Evolutionary conservation across 805 yeast species (phyloP).

Genomic region (Sugiyamaella chiloensis): DNA sequence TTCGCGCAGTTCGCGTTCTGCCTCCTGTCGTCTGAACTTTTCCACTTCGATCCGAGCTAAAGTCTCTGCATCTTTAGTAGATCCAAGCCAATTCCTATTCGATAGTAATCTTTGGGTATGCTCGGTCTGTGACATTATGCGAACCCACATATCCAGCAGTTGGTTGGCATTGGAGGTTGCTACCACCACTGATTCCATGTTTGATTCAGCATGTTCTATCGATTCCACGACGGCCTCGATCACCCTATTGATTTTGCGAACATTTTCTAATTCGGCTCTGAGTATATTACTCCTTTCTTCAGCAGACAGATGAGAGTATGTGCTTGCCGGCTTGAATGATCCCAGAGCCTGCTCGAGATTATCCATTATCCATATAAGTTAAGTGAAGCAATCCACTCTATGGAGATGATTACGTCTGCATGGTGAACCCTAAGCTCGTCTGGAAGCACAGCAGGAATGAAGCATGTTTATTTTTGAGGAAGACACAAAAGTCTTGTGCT

Average conservation of each 20-base stretch:
- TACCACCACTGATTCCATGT: slow-evolving; percentile 19
- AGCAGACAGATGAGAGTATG: not conserved
- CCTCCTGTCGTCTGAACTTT: slow-evolving; percentile 17
- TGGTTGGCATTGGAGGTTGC: slow-evolving; percentile 29
- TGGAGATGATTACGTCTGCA: too few species aligned
- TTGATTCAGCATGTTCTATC: slow-evolving; percentile 15
- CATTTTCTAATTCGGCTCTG: slow-evolving; percentile 22
- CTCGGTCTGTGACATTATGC: slow-evolving; percentile 32
- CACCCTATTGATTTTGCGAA: slow-evolving; percentile 20
- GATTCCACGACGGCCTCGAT: slow-evolving; percentile 21
- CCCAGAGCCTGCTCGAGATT: slow-evolving; percentile 4
- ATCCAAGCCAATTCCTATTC: slow-evolving; percentile 31
- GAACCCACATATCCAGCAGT: slow-evolving; percentile 31
- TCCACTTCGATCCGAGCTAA: slow-evolving; percentile 22
- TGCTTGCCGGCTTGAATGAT: slow-evolving; percentile 1
- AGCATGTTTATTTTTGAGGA: too few species aligned
- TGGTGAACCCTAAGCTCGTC: too few species aligned
- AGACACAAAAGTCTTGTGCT: too few species aligned
- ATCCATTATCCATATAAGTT: not conserved
- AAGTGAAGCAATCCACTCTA: too few species aligned
- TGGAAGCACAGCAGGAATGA: too few species aligned
- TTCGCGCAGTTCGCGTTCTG: slow-evolving; percentile 17
- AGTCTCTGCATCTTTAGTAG: slow-evolving; percentile 27
- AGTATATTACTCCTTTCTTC: slow-evolving; percentile 17
- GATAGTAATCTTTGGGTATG: slow-evolving; percentile 29